A percentile compares a stretch with the other conserved stretches of the same genome.
phyloP scores from a whole-genome alignment of 2,329 filamentous ascomycete genomes.

The Geosmithia putterillii region DNA sequence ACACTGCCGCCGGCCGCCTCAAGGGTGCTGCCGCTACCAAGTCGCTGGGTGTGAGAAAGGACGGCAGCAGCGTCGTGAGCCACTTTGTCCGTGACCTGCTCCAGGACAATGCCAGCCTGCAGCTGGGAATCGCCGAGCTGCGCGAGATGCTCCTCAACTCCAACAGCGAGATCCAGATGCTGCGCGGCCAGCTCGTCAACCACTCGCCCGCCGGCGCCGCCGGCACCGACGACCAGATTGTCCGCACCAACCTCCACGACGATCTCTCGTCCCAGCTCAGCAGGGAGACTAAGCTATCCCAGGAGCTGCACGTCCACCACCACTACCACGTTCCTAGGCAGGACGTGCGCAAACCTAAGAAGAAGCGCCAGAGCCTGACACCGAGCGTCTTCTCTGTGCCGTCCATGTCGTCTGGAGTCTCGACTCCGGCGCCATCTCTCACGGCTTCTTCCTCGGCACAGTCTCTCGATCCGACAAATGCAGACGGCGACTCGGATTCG shows the following conservation, averaged over 20 bases:
- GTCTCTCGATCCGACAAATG: background rate
- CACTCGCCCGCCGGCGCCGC: slow-evolving; percentile 56
- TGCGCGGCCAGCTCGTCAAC: slow-evolving; percentile 69
- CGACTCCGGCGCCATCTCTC: background rate
- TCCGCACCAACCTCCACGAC: slow-evolving; percentile 49
- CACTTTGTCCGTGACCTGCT: slow-evolving; percentile 94
- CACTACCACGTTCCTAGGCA: slow-evolving; percentile 70
- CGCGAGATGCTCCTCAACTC: slow-evolving; percentile 83
- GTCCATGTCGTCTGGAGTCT: background rate
- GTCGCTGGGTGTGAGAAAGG: slow-evolving; percentile 45
- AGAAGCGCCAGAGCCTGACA: slow-evolving; percentile 55
- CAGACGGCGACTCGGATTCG: background rate
- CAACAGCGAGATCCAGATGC: slow-evolving; percentile 81
- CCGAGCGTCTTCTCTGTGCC: slow-evolving; percentile 49
- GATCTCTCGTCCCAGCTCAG: slow-evolving; percentile 50
- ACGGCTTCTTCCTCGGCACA: background rate
- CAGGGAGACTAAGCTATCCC: slow-evolving; percentile 28
- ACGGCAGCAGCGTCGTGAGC: slow-evolving; percentile 63
- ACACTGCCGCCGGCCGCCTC: slow-evolving; percentile 64
- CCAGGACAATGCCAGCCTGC: slow-evolving; percentile 87
- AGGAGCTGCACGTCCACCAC: slow-evolving; percentile 85
- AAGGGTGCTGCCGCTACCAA: slow-evolving; percentile 67
- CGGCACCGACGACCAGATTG: slow-evolving; percentile 18
- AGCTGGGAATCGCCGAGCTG: slow-evolving; percentile 82
- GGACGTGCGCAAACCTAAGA: slow-evolving; percentile 53